These are phyloP conservation scores for Micractinium conductrix DNA, from an alignment of 139 green algal species.

Conservation along the genomic window DNA sequence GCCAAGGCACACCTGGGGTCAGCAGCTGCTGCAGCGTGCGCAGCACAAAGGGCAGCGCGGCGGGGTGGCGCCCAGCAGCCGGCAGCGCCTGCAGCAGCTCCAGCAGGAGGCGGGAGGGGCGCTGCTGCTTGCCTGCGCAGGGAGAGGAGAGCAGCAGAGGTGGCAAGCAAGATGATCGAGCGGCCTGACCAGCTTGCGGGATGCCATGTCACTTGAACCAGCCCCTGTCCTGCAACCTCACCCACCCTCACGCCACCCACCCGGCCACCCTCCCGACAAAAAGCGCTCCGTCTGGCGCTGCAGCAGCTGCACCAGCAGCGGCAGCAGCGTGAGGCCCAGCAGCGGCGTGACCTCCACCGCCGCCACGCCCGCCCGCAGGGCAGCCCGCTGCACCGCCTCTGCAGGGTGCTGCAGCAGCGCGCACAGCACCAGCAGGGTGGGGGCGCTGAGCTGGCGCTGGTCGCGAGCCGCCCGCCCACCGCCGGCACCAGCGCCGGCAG, in stretches of 20 bases:
- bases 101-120: slow-evolving; percentile 28
- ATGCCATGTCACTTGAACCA: too few species aligned
- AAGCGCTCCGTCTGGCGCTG: slow-evolving; percentile 28
- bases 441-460: not conserved
- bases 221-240: too few species aligned
- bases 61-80: slow-evolving; percentile 35
- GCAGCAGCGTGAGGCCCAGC: slow-evolving; percentile 28
- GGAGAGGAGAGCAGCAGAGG: too few species aligned
- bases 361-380: not conserved
- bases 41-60: slow-evolving; percentile 52
- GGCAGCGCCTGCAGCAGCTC: slow-evolving; percentile 47
- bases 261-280: not conserved
- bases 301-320: slow-evolving; percentile 27
- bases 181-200: too few species aligned
- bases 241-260: not conserved
- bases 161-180: too few species aligned
- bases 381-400: not conserved
- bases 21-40: slow-evolving; percentile 50
- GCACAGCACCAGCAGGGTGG: slow-evolving; percentile 9
- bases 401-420: slow-evolving; percentile 28
- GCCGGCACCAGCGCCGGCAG: not conserved
- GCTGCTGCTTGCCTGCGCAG: not conserved
- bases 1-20: slow-evolving; percentile 5
- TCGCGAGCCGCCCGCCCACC: not conserved
- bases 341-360: slow-evolving; percentile 12